phyloP scores from a whole-genome alignment of 805 yeast genomes.

The Middelhovenomyces tepae region DNA sequence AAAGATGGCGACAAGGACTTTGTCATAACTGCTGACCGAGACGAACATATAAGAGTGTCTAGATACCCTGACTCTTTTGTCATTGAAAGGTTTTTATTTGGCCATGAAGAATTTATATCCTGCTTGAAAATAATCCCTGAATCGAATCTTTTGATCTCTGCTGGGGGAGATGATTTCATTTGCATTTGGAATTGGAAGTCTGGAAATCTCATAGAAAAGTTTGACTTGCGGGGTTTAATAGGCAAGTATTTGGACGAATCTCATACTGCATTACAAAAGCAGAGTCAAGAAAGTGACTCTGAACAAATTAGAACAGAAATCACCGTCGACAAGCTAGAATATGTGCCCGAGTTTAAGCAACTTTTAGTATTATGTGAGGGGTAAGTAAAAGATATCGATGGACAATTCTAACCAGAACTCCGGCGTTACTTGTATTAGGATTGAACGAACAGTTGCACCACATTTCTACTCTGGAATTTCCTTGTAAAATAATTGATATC shows the following conservation, averaged over 20 bases:
- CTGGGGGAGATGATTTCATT: conserved; percentile 81
- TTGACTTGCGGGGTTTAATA: conserved; percentile 38
- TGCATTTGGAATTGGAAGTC: conserved; percentile 73
- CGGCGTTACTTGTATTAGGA: too few species aligned
- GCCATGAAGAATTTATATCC: conserved; percentile 78
- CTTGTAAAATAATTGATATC: too few species aligned
- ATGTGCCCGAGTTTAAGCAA: conserved; percentile 41
- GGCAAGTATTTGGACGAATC: conserved; percentile 40
- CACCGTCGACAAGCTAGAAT: conserved; percentile 26
- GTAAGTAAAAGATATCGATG: too few species aligned
- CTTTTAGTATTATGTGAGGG: conserved; percentile 35
- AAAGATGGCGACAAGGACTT: conserved; percentile 39
- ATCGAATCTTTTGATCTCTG: conserved; percentile 53
- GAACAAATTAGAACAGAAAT: conserved; percentile 38
- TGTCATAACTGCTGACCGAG: conserved; percentile 81
- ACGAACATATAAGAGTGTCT: conserved; percentile 86
- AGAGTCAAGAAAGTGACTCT: conserved; percentile 41
- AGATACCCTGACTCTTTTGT: conserved; percentile 70
- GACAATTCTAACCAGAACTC: too few species aligned
- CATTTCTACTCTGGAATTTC: too few species aligned
- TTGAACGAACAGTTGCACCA: too few species aligned
- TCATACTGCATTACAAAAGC: conserved; percentile 43
- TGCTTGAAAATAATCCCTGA: conserved; percentile 46
- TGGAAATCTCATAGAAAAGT: conserved; percentile 39
- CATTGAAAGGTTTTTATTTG: conserved; percentile 76